A percentile compares a stretch with the other conserved stretches of the same genome.
Evolutionary conservation across 129 eudicot species (phyloP).

Genomic region (Artemisia argyi): DNA sequence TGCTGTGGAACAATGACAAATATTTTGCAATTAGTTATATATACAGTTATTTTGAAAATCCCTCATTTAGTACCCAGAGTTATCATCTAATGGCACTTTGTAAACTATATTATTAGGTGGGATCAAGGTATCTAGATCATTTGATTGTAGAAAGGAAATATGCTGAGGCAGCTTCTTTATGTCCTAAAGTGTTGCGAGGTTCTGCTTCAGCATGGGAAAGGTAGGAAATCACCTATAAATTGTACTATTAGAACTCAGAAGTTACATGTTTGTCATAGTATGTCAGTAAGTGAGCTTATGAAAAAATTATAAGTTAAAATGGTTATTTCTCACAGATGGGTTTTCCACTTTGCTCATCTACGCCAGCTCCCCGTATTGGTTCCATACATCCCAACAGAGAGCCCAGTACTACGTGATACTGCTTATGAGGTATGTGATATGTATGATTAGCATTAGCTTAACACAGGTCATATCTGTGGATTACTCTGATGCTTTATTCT

Average conservation of each 20-base stretch:
- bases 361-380: constrained; percentile 97
- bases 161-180: constrained; percentile 96
- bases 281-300: constrained; percentile 12
- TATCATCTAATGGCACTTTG: background rate
- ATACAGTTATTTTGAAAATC: background rate
- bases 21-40: background rate
- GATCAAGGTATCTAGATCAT: constrained; percentile 92
- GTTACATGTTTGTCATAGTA: constrained; percentile 3
- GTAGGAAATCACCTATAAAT: constrained; percentile 31
- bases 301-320: constrained; percentile 1
- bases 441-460: background rate
- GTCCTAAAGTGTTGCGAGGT: constrained; percentile 89
- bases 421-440: constrained; percentile 77
- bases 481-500: constrained; percentile 11
- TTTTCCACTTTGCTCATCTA: constrained; percentile 97
- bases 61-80: constrained; percentile 1
- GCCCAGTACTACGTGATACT: constrained; percentile 91
- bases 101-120: constrained; percentile 51
- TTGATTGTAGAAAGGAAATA: constrained; percentile 92
- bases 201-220: constrained; percentile 99
- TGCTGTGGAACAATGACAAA: background rate
- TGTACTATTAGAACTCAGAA: constrained; percentile 13
- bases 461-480: background rate
- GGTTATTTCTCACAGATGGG: constrained; percentile 70
- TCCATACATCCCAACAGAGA: constrained; percentile 92